Percentiles rank a stretch among this genome's conserved stretches.
phyloP scores from a whole-genome alignment of 805 yeast species.

The Hermanozyma aechmeae region DNA sequence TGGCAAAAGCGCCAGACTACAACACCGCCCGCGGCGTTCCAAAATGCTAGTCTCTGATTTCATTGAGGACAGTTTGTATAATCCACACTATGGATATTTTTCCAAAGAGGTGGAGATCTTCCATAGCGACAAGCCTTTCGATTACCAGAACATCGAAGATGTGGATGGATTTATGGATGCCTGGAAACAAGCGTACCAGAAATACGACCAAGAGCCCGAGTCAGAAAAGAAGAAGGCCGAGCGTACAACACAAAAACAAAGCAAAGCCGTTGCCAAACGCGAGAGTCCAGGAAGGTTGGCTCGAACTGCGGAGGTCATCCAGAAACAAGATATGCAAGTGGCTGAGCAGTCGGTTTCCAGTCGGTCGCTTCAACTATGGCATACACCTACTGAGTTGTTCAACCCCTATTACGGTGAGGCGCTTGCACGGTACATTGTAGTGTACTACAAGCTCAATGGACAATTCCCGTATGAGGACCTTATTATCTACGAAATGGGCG shows the following conservation, averaged over 20 bases:
- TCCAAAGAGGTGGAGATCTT: slow-evolving; percentile 71
- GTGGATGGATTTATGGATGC: slow-evolving; percentile 49
- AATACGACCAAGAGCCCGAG: slow-evolving; percentile 28
- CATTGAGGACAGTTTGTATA: slow-evolving; percentile 77
- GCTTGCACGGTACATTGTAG: slow-evolving; percentile 68
- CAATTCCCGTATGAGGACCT: slow-evolving; percentile 64
- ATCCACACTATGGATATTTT: slow-evolving; percentile 77
- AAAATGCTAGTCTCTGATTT: slow-evolving; percentile 74
- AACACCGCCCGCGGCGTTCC: slow-evolving; percentile 46
- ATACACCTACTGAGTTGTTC: slow-evolving; percentile 81
- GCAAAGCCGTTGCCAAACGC: slow-evolving; percentile 5
- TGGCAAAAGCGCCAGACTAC: slow-evolving; percentile 19
- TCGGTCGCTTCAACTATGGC: slow-evolving; percentile 65
- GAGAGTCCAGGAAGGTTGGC: slow-evolving; percentile 8
- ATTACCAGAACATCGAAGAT: background rate
- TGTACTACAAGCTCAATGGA: slow-evolving; percentile 55
- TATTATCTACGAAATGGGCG: slow-evolving; percentile 79
- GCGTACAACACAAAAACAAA: slow-evolving; percentile 6
- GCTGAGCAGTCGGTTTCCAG: slow-evolving; percentile 11
- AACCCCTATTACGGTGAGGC: slow-evolving; percentile 83
- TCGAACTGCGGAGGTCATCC: slow-evolving; percentile 2
- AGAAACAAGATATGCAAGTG: background rate
- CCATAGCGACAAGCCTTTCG: slow-evolving; percentile 51
- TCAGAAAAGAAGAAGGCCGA: slow-evolving; percentile 1
- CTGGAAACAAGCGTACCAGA: slow-evolving; percentile 57